Percentiles rank a stretch among this genome's conserved stretches.
Conservation (phyloP, 2,329 filamentous ascomycete species). For the Thielaviopsis musarum region DNA sequence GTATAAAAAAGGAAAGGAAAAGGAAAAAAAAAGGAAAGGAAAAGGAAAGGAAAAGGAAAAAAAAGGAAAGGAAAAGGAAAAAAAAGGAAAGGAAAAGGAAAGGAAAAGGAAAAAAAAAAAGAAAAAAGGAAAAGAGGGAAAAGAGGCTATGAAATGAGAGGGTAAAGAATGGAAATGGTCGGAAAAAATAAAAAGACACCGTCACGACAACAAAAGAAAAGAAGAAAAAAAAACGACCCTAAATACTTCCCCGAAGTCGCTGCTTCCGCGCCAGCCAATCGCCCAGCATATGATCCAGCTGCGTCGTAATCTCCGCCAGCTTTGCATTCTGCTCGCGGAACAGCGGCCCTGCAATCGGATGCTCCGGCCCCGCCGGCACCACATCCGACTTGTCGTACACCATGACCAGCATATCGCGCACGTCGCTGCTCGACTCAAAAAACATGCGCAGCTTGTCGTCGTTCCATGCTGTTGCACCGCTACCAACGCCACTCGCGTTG, state of each 20-base stretch:
- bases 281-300: conserved; percentile 75
- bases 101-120: neutral
- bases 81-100: neutral
- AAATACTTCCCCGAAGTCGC: conserved; percentile 37
- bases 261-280: conserved; percentile 63
- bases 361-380: conserved; percentile 61
- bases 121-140: neutral
- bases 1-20: neutral
- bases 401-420: conserved; percentile 76
- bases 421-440: conserved; percentile 65
- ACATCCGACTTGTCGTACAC: conserved; percentile 86
- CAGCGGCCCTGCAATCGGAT: conserved; percentile 63
- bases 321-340: conserved; percentile 80
- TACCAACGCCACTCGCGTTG: too few relatives aligned
- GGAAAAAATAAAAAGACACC: neutral
- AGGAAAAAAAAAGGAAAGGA: too few relatives aligned
- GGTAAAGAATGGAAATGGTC: neutral
- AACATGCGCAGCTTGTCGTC: conserved; percentile 75
- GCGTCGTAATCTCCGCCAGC: conserved; percentile 70
- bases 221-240: conserved; percentile 9
- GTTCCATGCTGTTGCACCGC: conserved; percentile 50
- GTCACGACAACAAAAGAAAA: neutral
- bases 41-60: neutral
- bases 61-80: neutral
- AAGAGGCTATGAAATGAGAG: neutral